phyloP scores from a whole-genome alignment of 2,329 filamentous ascomycete species.

The Keithomyces neogunnii region DNA sequence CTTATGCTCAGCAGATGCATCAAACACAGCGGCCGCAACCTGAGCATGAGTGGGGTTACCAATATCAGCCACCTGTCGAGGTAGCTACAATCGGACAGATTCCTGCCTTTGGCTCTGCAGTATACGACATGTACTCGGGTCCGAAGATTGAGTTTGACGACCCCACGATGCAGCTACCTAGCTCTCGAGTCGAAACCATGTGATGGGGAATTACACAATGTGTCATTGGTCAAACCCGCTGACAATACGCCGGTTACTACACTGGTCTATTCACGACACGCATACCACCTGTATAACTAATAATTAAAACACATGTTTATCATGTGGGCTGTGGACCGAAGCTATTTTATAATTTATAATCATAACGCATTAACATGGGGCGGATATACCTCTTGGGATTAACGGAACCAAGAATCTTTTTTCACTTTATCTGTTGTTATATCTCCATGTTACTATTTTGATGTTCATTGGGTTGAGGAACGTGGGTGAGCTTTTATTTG shows the following conservation, averaged over 20 bases:
- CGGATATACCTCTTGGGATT: constrained; percentile 23
- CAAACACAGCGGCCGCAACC: constrained; percentile 31
- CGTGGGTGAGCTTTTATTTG: not conserved
- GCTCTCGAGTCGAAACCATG: constrained; percentile 47
- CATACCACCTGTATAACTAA: constrained; percentile 4
- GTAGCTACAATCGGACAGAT: constrained; percentile 45
- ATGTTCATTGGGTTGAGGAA: not conserved
- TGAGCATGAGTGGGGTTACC: constrained; percentile 45
- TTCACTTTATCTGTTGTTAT: not conserved
- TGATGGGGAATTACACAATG: not conserved
- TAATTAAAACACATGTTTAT: not conserved
- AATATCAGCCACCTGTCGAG: constrained; percentile 50
- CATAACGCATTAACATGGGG: constrained; percentile 4
- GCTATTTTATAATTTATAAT: constrained; percentile 4
- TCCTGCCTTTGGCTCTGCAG: constrained; percentile 38
- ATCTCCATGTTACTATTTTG: not conserved
- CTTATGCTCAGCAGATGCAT: constrained; percentile 35
- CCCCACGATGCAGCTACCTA: constrained; percentile 50
- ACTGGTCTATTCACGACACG: not conserved
- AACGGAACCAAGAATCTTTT: constrained; percentile 16
- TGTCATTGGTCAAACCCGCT: not conserved
- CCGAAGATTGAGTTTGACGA: constrained; percentile 52
- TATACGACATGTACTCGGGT: constrained; percentile 42
- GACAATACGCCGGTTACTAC: not conserved
- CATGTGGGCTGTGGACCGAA: constrained; percentile 1